Conservation (phyloP, 2,329 filamentous ascomycete species). For the Fusarium pseudocircinatum region DNA sequence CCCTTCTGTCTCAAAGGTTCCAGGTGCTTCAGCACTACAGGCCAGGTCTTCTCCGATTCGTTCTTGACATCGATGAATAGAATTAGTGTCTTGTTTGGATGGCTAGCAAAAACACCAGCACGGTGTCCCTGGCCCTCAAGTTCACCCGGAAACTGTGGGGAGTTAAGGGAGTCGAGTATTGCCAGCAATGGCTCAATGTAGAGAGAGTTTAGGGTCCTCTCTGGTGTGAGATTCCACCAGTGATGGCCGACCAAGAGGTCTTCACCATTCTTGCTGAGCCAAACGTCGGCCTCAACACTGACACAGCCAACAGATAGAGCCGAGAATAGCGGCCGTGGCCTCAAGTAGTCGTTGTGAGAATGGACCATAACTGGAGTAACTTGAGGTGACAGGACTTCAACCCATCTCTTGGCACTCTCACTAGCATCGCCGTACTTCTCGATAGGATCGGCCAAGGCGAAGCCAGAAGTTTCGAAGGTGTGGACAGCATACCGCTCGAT, state of each 20-base stretch:
- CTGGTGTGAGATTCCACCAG: slow-evolving; percentile 56
- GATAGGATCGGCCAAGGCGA: slow-evolving; percentile 21
- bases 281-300: slow-evolving; percentile 75
- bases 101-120: slow-evolving; percentile 64
- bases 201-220: slow-evolving; percentile 64
- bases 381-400: slow-evolving; percentile 18
- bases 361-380: slow-evolving; percentile 51
- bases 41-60: slow-evolving; percentile 38
- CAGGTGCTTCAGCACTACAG: slow-evolving; percentile 50
- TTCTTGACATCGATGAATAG: slow-evolving; percentile 76
- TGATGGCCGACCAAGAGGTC: slow-evolving; percentile 72
- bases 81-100: slow-evolving; percentile 62
- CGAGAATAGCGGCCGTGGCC: slow-evolving; percentile 69
- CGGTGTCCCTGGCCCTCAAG: background rate
- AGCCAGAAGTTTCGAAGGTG: slow-evolving; percentile 22
- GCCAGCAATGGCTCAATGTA: slow-evolving; percentile 72
- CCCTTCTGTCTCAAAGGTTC: slow-evolving; percentile 65
- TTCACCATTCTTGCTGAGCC: slow-evolving; percentile 58
- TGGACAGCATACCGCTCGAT: slow-evolving; percentile 27
- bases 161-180: slow-evolving; percentile 58
- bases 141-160: background rate
- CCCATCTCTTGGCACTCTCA: slow-evolving; percentile 30
- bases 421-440: slow-evolving; percentile 8
- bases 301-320: slow-evolving; percentile 68
- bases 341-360: slow-evolving; percentile 77